Conservation (phyloP, 2,329 filamentous ascomycete species). For the Colletotrichum sp. region DNA sequence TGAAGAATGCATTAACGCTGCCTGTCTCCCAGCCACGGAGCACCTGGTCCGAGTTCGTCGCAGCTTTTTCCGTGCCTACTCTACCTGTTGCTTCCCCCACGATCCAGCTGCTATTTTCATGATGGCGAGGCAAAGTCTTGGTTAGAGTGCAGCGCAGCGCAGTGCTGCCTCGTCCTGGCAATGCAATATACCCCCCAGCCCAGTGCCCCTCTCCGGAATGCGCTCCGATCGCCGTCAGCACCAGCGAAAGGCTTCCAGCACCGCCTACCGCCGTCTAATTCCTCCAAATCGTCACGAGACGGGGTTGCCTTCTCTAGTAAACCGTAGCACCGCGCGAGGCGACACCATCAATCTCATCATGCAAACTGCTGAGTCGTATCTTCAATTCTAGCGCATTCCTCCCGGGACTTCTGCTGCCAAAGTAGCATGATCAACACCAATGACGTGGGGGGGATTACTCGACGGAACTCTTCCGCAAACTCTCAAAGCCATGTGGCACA, state of each 20-base stretch:
- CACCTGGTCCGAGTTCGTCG: not conserved
- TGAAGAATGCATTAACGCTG: not conserved
- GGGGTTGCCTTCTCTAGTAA: not conserved
- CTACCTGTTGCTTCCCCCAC: not conserved
- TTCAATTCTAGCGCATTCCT: not conserved
- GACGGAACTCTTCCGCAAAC: not conserved
- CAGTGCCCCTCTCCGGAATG: not conserved
- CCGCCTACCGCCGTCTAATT: not conserved
- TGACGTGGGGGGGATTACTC: constrained; percentile 1
- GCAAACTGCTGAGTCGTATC: not conserved
- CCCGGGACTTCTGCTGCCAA: not conserved
- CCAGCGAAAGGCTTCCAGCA: not conserved
- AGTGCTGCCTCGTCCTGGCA: not conserved
- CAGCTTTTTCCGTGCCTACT: not conserved
- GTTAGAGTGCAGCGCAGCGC: not conserved
- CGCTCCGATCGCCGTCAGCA: not conserved
- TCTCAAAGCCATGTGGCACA: not conserved
- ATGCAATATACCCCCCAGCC: not conserved
- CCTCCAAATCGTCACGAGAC: not conserved
- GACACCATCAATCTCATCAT: not conserved
- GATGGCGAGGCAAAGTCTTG: not conserved
- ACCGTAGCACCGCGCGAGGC: not conserved
- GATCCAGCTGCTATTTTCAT: not conserved
- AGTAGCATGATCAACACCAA: not conserved
- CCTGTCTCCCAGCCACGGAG: not conserved